Conservation (phyloP, 2,329 filamentous ascomycete genomes). For the Pseudogymnoascus sp. region DNA sequence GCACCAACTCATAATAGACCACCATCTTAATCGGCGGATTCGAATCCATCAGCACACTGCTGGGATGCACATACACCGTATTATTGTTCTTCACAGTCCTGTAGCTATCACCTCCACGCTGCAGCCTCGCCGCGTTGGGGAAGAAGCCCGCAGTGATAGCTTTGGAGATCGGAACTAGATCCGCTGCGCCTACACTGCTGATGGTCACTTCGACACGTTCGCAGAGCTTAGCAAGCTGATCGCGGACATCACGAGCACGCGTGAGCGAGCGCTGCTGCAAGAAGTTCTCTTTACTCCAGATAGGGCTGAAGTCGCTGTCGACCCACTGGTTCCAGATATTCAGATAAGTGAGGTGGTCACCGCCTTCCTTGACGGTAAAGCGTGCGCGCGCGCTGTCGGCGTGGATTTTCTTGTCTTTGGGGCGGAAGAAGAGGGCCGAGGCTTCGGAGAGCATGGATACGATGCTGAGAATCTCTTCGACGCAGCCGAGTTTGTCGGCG, state of each 20-base stretch:
- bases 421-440: conserved; percentile 83
- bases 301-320: conserved; percentile 77
- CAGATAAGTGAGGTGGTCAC: conserved; percentile 79
- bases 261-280: conserved; percentile 84
- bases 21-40: conserved; percentile 75
- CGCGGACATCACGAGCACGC: conserved; percentile 80
- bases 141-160: conserved; percentile 90
- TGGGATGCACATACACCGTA: conserved; percentile 87
- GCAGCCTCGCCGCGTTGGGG: conserved; percentile 78
- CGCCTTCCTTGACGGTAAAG: conserved; percentile 84
- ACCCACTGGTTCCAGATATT: conserved; percentile 97
- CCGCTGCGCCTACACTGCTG: conserved; percentile 59
- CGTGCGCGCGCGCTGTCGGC: conserved; percentile 83
- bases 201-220: conserved; percentile 81
- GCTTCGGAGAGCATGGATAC: conserved; percentile 92
- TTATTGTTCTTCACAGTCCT: conserved; percentile 85
- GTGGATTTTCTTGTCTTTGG: conserved; percentile 95
- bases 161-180: conserved; percentile 74
- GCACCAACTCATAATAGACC: conserved; percentile 76
- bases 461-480: conserved; percentile 85
- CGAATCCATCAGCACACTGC: conserved; percentile 67
- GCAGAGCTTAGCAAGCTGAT: conserved; percentile 85
- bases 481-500: conserved; percentile 83
- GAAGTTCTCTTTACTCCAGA: conserved; percentile 91
- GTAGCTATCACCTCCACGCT: conserved; percentile 79